A percentile compares a stretch with the other conserved stretches of the same genome.
Evolutionary conservation across 176 grass and related monocot genomes (phyloP).

Genomic region (Carex scoparia): DNA sequence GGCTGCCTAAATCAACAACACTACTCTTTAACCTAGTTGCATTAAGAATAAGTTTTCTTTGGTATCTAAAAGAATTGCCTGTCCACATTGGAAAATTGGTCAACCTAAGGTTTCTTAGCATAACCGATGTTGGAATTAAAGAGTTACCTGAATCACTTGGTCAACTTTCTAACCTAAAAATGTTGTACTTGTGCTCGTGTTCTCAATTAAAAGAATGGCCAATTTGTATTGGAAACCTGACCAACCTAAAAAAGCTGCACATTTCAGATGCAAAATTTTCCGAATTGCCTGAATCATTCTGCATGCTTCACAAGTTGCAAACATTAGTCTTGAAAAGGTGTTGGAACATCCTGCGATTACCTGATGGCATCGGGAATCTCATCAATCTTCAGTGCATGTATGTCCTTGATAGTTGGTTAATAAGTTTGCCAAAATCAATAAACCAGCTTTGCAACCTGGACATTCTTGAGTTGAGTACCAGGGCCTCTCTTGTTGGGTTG

Average conservation of each 20-base stretch:
- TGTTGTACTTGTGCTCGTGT: constrained; percentile 4
- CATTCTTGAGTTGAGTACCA: background rate
- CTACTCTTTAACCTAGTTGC: constrained; percentile 2
- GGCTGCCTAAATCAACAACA: background rate
- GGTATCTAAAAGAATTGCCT: background rate
- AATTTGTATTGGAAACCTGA: background rate
- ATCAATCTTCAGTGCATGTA: constrained; percentile 3
- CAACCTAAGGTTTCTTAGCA: background rate
- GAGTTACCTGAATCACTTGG: constrained; percentile 10
- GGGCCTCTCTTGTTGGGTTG: background rate
- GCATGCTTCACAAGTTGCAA: background rate
- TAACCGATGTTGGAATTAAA: background rate
- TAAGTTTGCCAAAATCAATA: background rate
- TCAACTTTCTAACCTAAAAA: constrained; percentile 35
- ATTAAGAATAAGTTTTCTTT: background rate
- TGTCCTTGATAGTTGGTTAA: background rate
- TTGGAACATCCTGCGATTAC: background rate
- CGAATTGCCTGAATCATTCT: background rate
- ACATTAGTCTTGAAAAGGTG: background rate
- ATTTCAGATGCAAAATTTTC: background rate
- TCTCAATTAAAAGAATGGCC: background rate
- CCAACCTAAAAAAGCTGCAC: background rate
- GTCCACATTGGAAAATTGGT: background rate
- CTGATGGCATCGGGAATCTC: background rate
- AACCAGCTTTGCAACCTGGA: background rate